A percentile compares a stretch with the other conserved stretches of the same genome.
Conservation (phyloP, 306 rosid species). For the Acmispon strigosus region DNA sequence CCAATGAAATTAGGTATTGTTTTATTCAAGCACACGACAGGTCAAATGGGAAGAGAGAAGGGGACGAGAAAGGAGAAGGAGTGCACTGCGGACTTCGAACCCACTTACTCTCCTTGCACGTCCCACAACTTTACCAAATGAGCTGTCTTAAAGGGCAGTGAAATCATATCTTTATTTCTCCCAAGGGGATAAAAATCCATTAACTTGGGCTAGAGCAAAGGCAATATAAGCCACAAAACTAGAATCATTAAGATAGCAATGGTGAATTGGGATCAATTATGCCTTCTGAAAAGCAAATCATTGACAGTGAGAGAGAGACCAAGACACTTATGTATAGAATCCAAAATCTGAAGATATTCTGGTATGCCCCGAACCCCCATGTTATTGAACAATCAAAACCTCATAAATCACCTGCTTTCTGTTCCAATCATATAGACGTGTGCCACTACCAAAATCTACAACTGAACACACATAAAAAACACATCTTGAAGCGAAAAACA, state of each 20-base stretch:
- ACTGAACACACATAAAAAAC: slow-evolving; percentile 27
- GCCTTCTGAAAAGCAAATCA: neutral
- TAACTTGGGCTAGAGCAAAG: neutral
- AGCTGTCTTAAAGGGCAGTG: neutral
- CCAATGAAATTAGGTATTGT: neutral
- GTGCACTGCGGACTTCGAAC: neutral
- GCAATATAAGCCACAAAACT: neutral
- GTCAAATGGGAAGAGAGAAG: neutral
- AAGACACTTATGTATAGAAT: neutral
- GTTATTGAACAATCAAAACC: slow-evolving; percentile 8
- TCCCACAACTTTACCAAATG: neutral
- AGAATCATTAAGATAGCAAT: neutral
- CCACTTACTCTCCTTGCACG: neutral
- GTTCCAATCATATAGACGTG: neutral
- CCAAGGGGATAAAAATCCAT: neutral
- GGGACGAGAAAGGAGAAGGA: neutral
- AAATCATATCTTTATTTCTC: neutral
- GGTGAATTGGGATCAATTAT: neutral
- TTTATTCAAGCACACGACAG: neutral
- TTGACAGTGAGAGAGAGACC: neutral
- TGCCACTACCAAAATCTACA: slow-evolving; percentile 2
- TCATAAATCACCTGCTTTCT: slow-evolving; percentile 66
- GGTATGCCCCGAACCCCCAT: neutral
- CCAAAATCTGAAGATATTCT: neutral
- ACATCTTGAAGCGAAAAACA: neutral